A percentile compares a stretch with the other conserved stretches of the same genome.
Evolutionary conservation across 148 eudicot species (phyloP).

Genomic region (Cornus florida): DNA sequence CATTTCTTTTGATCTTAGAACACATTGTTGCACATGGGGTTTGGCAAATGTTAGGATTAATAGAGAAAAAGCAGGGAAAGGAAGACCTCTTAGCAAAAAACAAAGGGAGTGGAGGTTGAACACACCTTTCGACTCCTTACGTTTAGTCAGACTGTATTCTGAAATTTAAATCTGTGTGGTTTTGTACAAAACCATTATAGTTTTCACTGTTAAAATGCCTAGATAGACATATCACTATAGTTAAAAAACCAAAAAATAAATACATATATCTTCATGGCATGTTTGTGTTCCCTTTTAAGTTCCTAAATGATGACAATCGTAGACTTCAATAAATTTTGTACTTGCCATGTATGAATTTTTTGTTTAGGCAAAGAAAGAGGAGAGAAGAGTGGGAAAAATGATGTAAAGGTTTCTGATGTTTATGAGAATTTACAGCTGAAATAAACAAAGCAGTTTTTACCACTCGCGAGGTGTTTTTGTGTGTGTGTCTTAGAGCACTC

Average conservation of each 20-base stretch:
- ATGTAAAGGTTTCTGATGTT: background rate
- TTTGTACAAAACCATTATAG: background rate
- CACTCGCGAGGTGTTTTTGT: no score
- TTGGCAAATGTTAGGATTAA: slow-evolving; percentile 75
- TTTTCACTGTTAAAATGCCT: background rate
- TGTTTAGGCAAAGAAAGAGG: background rate
- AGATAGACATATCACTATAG: background rate
- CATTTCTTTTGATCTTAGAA: slow-evolving; percentile 54
- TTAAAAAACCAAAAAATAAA: background rate
- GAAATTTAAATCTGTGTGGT: slow-evolving; percentile 32
- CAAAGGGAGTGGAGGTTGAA: slow-evolving; percentile 76
- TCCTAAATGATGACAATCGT: background rate
- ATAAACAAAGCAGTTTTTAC: background rate
- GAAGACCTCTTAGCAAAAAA: slow-evolving; percentile 81
- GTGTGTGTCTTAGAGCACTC: no score
- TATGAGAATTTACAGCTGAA: background rate
- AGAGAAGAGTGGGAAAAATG: background rate
- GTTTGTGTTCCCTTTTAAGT: background rate
- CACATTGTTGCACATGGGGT: slow-evolving; percentile 67
- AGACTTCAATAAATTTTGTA: background rate
- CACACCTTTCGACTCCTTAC: slow-evolving; percentile 63
- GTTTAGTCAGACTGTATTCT: slow-evolving; percentile 59
- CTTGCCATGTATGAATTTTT: background rate
- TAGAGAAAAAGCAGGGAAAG: slow-evolving; percentile 84
- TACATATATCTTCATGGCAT: background rate